Evolutionary conservation across 2,329 filamentous ascomycete species (phyloP).

Genomic region (Hymenoscyphus repandus): DNA sequence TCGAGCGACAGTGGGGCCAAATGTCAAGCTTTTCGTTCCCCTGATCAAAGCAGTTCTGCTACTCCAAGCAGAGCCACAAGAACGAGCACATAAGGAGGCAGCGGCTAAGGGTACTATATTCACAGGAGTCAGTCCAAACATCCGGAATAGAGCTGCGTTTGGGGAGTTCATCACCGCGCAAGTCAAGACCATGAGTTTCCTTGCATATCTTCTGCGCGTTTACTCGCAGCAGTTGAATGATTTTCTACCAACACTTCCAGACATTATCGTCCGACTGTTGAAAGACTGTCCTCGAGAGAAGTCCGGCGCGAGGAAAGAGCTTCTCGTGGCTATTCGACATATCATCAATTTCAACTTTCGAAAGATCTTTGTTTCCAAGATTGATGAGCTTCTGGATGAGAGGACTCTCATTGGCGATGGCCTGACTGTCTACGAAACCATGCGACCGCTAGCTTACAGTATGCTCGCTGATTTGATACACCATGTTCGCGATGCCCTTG

Average conservation of each 20-base stretch:
- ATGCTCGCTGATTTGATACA: conserved; percentile 98
- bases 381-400: conserved; percentile 92
- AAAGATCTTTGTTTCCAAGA: conserved; percentile 89
- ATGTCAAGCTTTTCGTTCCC: conserved; percentile 89
- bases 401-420: conserved; percentile 92
- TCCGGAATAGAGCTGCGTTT: conserved; percentile 90
- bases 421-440: conserved; percentile 92
- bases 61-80: conserved; percentile 87
- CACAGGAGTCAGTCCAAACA: conserved; percentile 86
- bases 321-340: conserved; percentile 92
- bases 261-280: conserved; percentile 83
- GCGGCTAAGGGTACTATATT: conserved; percentile 75
- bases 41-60: conserved; percentile 86
- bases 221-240: conserved; percentile 84
- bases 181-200: conserved; percentile 98
- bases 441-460: conserved; percentile 92
- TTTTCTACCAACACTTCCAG: conserved; percentile 78
- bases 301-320: conserved; percentile 86
- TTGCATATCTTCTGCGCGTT: conserved; percentile 85
- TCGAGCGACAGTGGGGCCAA: conserved; percentile 68
- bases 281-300: conserved; percentile 95
- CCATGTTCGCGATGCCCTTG: conserved; percentile 85
- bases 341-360: conserved; percentile 99
- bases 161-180: conserved; percentile 97
- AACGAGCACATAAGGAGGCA: conserved; percentile 84